These are phyloP conservation scores for Colletotrichum australisinense DNA, from an alignment of 2,329 filamentous ascomycete genomes.

Conservation along the genomic window DNA sequence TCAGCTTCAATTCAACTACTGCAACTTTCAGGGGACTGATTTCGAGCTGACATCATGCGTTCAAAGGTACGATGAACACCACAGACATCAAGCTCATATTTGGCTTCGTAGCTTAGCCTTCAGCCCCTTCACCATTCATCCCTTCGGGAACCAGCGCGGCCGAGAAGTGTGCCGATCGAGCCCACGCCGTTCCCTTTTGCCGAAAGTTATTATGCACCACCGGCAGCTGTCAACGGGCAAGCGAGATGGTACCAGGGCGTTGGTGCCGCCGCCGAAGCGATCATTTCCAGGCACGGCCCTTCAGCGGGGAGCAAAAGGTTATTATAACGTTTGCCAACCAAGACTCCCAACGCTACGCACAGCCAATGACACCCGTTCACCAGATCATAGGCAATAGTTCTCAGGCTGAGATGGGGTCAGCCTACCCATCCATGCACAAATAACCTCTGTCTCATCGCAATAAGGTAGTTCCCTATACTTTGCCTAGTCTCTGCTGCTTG, in stretches of 20 bases:
- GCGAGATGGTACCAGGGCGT: background rate
- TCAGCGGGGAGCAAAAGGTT: background rate
- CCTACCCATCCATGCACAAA: conserved; percentile 30
- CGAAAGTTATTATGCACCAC: background rate
- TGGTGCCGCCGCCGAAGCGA: background rate
- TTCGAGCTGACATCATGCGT: background rate
- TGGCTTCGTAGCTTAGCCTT: background rate
- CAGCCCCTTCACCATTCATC: background rate
- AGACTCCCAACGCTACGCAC: background rate
- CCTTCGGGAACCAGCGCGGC: background rate
- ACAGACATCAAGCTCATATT: background rate
- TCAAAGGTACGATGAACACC: background rate
- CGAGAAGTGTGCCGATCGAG: background rate
- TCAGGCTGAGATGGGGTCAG: background rate
- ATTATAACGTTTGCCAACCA: background rate
- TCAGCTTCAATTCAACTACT: background rate
- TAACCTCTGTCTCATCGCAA: conserved; percentile 29
- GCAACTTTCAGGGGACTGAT: background rate
- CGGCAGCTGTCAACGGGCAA: background rate
- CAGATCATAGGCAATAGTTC: background rate
- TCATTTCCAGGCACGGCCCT: background rate
- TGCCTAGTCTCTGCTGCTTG: background rate
- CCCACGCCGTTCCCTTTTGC: background rate
- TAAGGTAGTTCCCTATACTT: background rate
- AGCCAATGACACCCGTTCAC: background rate